A percentile compares a stretch with the other conserved stretches of the same genome.
Evolutionary conservation across 2,329 filamentous ascomycete species (phyloP).

Genomic region (Leptographium galeiforme): DNA sequence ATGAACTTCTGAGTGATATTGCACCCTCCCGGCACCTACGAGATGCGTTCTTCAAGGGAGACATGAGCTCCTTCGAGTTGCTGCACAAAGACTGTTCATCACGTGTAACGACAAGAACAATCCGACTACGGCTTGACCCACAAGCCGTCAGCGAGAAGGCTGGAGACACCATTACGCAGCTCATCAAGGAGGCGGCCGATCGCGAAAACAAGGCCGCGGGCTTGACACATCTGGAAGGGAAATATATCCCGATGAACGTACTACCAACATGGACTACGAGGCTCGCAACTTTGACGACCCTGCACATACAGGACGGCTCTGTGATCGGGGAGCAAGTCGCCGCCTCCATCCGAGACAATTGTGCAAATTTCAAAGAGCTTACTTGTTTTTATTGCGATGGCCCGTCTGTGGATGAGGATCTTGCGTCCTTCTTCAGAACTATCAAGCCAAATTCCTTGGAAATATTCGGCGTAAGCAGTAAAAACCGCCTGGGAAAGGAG

Average conservation of each 20-base stretch:
- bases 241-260: conserved; percentile 31
- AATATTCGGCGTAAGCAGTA: conserved; percentile 44
- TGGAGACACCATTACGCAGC: conserved; percentile 41
- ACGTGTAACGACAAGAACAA: conserved; percentile 9
- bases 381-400: conserved; percentile 36
- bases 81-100: conserved; percentile 8
- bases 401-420: conserved; percentile 38
- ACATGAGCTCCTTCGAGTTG: conserved; percentile 23
- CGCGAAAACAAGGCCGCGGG: conserved; percentile 30
- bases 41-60: conserved; percentile 25
- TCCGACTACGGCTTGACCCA: conserved; percentile 18
- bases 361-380: conserved; percentile 47
- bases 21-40: conserved; percentile 15
- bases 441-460: conserved; percentile 43
- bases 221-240: conserved; percentile 44
- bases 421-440: conserved; percentile 43
- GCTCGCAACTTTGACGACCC: conserved; percentile 40
- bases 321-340: conserved; percentile 42
- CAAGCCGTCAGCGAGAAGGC: conserved; percentile 31
- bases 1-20: conserved; percentile 43
- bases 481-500: conserved; percentile 37
- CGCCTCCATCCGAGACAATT: conserved; percentile 40
- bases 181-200: conserved; percentile 24
- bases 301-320: conserved; percentile 49
- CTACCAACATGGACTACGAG: conserved; percentile 46